Evolutionary conservation across 2,329 filamentous ascomycete genomes (phyloP).

Genomic region (Cordyceps tenuipes): DNA sequence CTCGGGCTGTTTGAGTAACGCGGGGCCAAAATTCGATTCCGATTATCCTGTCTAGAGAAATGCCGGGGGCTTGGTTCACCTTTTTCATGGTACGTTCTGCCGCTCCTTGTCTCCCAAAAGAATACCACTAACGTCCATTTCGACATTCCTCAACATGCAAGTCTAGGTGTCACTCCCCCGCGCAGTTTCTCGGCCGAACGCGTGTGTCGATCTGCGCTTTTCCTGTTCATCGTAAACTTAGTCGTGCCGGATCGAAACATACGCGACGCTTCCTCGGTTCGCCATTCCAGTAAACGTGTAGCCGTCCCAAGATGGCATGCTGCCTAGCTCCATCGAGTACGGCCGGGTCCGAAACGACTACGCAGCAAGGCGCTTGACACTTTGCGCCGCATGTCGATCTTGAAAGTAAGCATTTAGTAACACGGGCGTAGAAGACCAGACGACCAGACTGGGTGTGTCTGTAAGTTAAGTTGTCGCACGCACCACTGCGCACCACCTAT

Average conservation of each 20-base stretch:
- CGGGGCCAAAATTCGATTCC: constrained; percentile 63
- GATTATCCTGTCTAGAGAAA: constrained; percentile 69
- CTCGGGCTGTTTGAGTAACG: neutral
- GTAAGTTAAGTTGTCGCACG: no score
- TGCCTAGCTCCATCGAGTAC: neutral
- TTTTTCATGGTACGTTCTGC: constrained; percentile 11
- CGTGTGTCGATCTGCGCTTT: neutral
- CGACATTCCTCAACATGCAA: constrained; percentile 7
- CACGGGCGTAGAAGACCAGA: no score
- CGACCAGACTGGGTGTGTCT: no score
- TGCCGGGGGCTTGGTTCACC: constrained; percentile 33
- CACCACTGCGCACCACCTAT: neutral
- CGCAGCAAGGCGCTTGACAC: neutral
- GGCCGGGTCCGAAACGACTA: neutral
- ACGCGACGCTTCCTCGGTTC: neutral
- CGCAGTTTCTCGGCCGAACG: neutral
- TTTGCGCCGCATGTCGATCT: no score
- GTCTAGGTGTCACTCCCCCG: neutral
- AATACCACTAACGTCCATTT: constrained; percentile 9
- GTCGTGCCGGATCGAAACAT: neutral
- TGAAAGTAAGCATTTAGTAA: no score
- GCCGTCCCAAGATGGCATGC: neutral
- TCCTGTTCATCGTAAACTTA: neutral
- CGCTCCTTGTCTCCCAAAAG: neutral
- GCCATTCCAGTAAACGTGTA: neutral